phyloP scores from a whole-genome alignment of 441 rosid species.

The Dalechampia spathulata region DNA sequence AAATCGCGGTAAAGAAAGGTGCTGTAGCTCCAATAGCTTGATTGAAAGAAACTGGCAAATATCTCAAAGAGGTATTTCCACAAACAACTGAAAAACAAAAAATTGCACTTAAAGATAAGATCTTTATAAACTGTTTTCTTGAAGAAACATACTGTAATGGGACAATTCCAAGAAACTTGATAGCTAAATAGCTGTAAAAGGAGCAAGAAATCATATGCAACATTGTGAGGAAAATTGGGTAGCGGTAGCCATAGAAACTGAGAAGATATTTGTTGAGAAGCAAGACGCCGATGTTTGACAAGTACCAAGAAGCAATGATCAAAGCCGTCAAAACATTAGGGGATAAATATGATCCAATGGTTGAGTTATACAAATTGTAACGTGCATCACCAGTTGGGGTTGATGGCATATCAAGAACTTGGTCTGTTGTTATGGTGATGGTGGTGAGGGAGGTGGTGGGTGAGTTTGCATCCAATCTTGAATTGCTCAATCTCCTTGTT shows the following conservation, averaged over 20 bases:
- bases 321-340: constrained; percentile 57
- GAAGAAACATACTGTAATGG: constrained; percentile 80
- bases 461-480: constrained; percentile 46
- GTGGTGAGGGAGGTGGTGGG: constrained; percentile 30
- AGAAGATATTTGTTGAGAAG: constrained; percentile 88
- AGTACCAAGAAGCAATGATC: constrained; percentile 81
- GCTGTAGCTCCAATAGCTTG: constrained; percentile 95
- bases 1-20: constrained; percentile 92
- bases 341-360: constrained; percentile 38
- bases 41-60: constrained; percentile 88
- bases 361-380: constrained; percentile 34
- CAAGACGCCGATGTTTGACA: constrained; percentile 89
- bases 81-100: constrained; percentile 92
- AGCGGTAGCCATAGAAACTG: constrained; percentile 77
- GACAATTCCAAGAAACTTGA: constrained; percentile 59
- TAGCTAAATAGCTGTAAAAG: constrained; percentile 62
- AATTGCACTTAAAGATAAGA: constrained; percentile 68
- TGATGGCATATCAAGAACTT: constrained; percentile 66
- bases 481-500: constrained; percentile 94
- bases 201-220: constrained; percentile 87
- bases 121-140: constrained; percentile 71
- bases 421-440: too few species aligned
- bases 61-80: constrained; percentile 85
- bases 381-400: constrained; percentile 80
- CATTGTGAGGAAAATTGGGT: constrained; percentile 90